Evolutionary conservation across 768 basidiomycete genomes (phyloP).

Genomic region (Tephrocybe sp.): DNA sequence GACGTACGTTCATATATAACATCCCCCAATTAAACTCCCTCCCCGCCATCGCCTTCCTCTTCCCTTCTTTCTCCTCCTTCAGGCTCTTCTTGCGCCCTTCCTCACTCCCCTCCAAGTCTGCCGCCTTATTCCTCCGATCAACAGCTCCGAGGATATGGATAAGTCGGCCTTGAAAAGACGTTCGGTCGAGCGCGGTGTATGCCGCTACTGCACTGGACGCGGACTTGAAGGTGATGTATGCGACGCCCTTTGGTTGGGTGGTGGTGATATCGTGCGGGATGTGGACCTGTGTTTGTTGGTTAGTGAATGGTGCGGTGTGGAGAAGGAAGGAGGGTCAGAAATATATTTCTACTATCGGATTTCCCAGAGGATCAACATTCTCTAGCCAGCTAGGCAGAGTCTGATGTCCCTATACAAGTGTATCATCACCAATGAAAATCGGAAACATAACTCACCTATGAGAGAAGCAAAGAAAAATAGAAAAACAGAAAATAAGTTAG

Average conservation of each 20-base stretch:
- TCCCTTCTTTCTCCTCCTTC: conserved; percentile 60
- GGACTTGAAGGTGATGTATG: conserved; percentile 45
- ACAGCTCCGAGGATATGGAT: conserved; percentile 88
- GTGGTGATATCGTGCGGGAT: conserved; percentile 44
- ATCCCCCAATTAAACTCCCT: conserved; percentile 91
- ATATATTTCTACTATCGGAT: conserved; percentile 33
- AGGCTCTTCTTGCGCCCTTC: conserved; percentile 45
- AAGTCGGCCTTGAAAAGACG: conserved; percentile 87
- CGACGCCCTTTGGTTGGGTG: conserved; percentile 48
- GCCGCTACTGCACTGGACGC: conserved; percentile 55
- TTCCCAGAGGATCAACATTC: conserved; percentile 59
- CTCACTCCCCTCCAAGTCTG: conserved; percentile 34
- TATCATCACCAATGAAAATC: conserved; percentile 34
- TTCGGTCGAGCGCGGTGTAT: conserved; percentile 75
- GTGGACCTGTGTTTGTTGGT: conserved; percentile 35
- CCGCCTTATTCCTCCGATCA: conserved; percentile 51
- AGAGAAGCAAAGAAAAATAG: background rate
- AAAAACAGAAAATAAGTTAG: background rate
- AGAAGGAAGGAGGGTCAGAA: conserved; percentile 14
- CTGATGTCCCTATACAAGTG: conserved; percentile 62
- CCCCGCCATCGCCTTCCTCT: conserved; percentile 65
- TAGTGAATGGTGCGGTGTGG: background rate
- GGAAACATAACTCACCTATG: conserved; percentile 35
- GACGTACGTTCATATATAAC: conserved; percentile 95
- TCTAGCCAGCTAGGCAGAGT: conserved; percentile 45